phyloP scores from a whole-genome alignment of 2,329 filamentous ascomycete species.

The Lasiodiplodia sp. region DNA sequence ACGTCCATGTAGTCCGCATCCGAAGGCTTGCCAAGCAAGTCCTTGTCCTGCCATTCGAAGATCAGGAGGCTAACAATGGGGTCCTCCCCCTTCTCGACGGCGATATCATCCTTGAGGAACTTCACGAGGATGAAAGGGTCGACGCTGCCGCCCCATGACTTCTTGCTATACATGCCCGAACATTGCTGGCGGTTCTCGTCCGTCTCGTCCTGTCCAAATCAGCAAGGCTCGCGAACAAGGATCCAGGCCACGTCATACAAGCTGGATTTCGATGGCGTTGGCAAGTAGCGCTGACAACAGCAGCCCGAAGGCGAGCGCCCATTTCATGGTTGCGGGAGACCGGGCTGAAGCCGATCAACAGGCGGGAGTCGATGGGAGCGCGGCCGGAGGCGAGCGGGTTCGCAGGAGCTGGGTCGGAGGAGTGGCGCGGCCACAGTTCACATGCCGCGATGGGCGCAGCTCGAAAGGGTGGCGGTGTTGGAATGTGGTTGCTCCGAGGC shows the following conservation, averaged over 20 bases:
- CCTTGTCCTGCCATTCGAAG: slow-evolving; percentile 91
- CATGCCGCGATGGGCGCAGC: slow-evolving; percentile 12
- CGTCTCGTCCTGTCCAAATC: slow-evolving; percentile 70
- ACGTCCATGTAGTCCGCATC: slow-evolving; percentile 41
- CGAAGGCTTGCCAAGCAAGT: slow-evolving; percentile 73
- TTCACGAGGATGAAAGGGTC: slow-evolving; percentile 90
- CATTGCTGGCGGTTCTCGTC: slow-evolving; percentile 78
- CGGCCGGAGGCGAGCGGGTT: not conserved
- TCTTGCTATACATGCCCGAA: slow-evolving; percentile 91
- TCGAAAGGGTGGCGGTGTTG: not conserved
- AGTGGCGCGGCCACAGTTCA: not conserved
- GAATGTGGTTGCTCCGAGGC: slow-evolving; percentile 17
- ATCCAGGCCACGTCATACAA: slow-evolving; percentile 37
- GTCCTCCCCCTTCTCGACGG: slow-evolving; percentile 56
- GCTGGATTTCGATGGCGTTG: slow-evolving; percentile 46
- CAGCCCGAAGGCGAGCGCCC: slow-evolving; percentile 44
- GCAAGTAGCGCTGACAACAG: slow-evolving; percentile 41
- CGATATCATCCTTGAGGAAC: slow-evolving; percentile 68
- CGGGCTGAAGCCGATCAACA: slow-evolving; percentile 8
- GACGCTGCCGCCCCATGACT: slow-evolving; percentile 83
- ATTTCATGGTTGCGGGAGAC: slow-evolving; percentile 41
- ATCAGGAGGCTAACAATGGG: slow-evolving; percentile 84
- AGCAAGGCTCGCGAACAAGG: slow-evolving; percentile 27
- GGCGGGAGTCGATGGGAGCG: slow-evolving; percentile 2
- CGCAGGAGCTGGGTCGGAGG: slow-evolving; percentile 1